Percentiles rank a stretch among this genome's conserved stretches.
phyloP scores from a whole-genome alignment of 805 yeast genomes.

The Zygosaccharomyces rouxii region DNA sequence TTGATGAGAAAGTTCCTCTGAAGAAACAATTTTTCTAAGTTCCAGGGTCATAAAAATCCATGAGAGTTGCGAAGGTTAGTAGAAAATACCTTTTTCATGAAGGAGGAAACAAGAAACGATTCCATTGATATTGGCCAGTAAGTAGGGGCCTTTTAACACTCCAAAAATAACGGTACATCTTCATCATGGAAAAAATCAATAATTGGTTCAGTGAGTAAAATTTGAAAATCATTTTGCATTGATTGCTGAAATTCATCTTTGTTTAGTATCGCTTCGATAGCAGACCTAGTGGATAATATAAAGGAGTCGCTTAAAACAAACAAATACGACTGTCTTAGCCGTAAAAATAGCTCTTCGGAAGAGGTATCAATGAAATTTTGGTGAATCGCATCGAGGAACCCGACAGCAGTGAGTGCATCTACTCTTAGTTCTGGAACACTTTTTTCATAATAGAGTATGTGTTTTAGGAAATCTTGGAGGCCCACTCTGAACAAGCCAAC shows the following conservation, averaged over 20 bases:
- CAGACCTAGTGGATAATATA: background rate
- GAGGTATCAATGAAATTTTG: background rate
- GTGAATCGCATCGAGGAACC: background rate
- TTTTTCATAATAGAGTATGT: background rate
- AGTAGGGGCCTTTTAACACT: too few relatives aligned
- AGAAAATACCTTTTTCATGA: too few relatives aligned
- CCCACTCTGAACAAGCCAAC: background rate
- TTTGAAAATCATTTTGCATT: too few relatives aligned
- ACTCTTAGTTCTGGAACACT: background rate
- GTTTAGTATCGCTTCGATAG: background rate
- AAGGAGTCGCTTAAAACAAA: background rate
- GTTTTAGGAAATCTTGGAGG: background rate
- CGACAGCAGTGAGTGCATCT: background rate
- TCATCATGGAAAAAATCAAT: too few relatives aligned
- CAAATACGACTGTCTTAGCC: background rate
- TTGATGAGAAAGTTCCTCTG: too few relatives aligned
- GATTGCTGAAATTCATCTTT: background rate
- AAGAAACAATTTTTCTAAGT: too few relatives aligned
- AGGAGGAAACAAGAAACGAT: too few relatives aligned
- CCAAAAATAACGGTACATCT: too few relatives aligned
- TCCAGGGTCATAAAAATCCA: too few relatives aligned
- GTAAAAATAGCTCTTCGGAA: background rate
- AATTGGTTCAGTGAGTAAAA: too few relatives aligned
- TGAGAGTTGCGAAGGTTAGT: too few relatives aligned
- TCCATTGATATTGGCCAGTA: too few relatives aligned